Base-by-base conservation (phyloP, 139 green algal species). In the Klebsormidium nitens region DNA sequence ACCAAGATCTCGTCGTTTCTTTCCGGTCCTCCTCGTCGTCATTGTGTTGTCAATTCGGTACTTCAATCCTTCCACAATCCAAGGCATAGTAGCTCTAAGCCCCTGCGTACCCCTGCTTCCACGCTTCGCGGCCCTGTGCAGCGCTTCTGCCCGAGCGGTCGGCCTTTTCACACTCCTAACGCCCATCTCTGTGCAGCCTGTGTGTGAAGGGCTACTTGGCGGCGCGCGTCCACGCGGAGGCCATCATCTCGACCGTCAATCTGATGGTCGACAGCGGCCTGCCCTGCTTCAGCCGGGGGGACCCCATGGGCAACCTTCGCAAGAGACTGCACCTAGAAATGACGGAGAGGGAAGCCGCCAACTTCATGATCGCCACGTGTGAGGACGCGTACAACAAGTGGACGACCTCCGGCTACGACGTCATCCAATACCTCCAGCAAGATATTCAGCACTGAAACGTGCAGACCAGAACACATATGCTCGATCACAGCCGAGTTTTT, bases 351-450 rank as follows among this genome's bases (percentile, higher is more conserved):
- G 59, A 90, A 72, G 87, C 87, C 2, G 87, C 87, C 1, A 75
- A 69, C 5, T 88, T 89, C 79, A 91, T 98, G 86, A 77, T 78
- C 8, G 60, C 29, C 3, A 72, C 81, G 14, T 87, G 96, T 2
- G 42, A 70, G 11, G 86, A 95, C 58, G 84, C 93, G 0, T 98
- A 98, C 74, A 85, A 96, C 79, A 92, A 91, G 74, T 95, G 89
- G 89, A 95, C 89, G 4, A 96, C 91, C 5, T 82, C 83, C 2
- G 89, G 88, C 64, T 97, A 97, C 47, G 93, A 98, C 71, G 86
- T 90, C 49, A 86, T 95, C 36, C 89, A 95, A 72, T 90, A 88
- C 59, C 42, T 90, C 48, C 89, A 95, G 73, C 84, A 95, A 32
- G 64, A 47, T 59, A 91, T 77, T 39, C 19, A 46, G 42, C 32